Evolutionary conservation across 148 eudicot species (phyloP).

Genomic region (Dysphania ambrosioides): DNA sequence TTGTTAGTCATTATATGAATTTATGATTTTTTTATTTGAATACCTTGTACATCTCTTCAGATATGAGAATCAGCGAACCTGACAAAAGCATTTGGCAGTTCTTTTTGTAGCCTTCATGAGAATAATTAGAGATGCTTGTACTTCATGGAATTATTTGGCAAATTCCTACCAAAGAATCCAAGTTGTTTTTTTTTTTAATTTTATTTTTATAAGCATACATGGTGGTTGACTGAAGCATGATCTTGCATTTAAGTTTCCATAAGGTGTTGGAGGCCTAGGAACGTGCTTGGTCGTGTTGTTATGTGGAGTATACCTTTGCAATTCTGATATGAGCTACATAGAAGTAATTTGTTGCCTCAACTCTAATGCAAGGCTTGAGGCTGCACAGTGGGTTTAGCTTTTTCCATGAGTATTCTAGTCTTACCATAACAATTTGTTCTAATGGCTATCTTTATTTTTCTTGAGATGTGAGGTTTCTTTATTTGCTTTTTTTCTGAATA

Average conservation of each 20-base stretch:
- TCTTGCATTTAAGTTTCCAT: neutral
- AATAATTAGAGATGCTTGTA: neutral
- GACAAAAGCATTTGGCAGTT: neutral
- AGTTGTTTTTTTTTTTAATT: neutral
- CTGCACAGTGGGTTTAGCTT: neutral
- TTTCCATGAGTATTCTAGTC: neutral
- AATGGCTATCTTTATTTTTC: neutral
- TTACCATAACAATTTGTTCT: neutral
- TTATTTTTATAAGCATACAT: neutral
- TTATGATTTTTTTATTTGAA: too few species aligned
- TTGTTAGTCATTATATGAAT: neutral
- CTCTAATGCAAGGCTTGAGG: neutral
- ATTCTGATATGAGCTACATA: slow-evolving; percentile 1
- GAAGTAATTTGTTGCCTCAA: neutral
- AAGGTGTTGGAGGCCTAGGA: neutral
- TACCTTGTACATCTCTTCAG: too few species aligned
- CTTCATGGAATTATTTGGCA: neutral
- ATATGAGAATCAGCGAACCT: too few species aligned
- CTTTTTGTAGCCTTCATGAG: neutral
- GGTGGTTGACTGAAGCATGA: neutral
- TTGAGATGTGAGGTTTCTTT: neutral
- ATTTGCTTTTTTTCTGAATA: slow-evolving; percentile 2
- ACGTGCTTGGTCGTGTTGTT: neutral
- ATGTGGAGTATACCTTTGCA: neutral
- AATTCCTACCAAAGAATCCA: neutral